Evolutionary conservation across 2,329 filamentous ascomycete genomes (phyloP), one percentile per base, ranked within the genome.

Genomic region (Stachybotrys chartarum): DNA sequence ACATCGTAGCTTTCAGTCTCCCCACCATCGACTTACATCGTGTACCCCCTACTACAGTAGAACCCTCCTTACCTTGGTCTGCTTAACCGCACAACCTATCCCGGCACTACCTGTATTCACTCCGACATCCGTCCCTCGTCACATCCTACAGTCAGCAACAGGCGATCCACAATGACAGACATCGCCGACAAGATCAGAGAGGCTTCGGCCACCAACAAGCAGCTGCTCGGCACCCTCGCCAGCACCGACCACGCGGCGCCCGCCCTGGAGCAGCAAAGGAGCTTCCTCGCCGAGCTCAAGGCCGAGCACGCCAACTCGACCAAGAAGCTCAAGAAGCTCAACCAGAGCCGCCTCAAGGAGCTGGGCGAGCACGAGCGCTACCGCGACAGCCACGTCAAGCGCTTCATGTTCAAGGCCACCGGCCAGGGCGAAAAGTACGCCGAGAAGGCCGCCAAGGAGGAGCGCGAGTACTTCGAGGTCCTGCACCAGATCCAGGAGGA

Each of bases 401-500:
- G 80, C 45, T 78, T 80, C 61, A 69, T 76, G 45, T 79, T 79
- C 71, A 78, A 75, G 56, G 69, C 80, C 10, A 70, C 74, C 5
- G 76, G 80, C 31, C 75, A 75, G 58, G 72, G 72, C 47, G 76
- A 65, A 3, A 60, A 62, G 8, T 69, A 66, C 51, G 67, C 70
- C 16, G 72, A 72, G n/a, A 73, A 72, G 52, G 77, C 78, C 14
- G 72, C 74, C 51, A 79, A 78, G 58, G 80, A 83, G 64, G 80
- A 83, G 64, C 67, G 70, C 48, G 80, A 83, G 58, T 84, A 82
- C 64, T 72, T 80, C 30, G 75, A 79, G 50, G 80, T 75, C 0
- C 71, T 81, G 50, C 75, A 81, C 56, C 66, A 75, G 32, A 71
- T 78, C 56, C 72, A 78, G 30, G 70, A 75, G 30, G 74, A 76